Percentiles rank a stretch among this genome's conserved stretches.
Evolutionary conservation across 495 filamentous ascomycete genomes (phyloP).

Genomic region (Neurospora sp.): DNA sequence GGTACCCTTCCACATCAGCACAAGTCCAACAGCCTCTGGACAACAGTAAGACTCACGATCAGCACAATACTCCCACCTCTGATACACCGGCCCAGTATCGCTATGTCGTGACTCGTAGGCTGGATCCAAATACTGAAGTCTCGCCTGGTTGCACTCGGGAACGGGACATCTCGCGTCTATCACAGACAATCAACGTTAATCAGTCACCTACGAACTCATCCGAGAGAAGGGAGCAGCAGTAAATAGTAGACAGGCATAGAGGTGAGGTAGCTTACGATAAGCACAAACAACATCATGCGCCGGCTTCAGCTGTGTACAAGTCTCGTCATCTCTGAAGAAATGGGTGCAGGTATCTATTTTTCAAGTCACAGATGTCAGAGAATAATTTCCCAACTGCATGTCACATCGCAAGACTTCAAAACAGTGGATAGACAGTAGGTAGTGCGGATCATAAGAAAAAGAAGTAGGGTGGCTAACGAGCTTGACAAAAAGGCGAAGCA

Average conservation of each 20-base stretch:
- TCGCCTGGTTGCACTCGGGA: conserved; percentile 13
- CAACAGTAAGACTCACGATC: conserved; percentile 12
- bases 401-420: not conserved
- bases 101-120: conserved; percentile 6
- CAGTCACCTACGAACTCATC: not conserved
- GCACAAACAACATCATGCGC: conserved; percentile 16
- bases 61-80: conserved; percentile 15
- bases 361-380: not conserved
- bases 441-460: not conserved
- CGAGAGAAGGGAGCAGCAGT: too few relatives aligned
- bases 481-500: conserved; percentile 15
- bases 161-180: conserved; percentile 17
- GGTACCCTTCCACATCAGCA: not conserved
- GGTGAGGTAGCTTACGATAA: conserved; percentile 9
- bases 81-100: conserved; percentile 10
- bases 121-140: conserved; percentile 16
- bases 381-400: not conserved
- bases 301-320: conserved; percentile 17
- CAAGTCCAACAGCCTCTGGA: not conserved
- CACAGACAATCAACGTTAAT: not conserved
- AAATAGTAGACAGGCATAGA: not conserved
- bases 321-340: conserved; percentile 11
- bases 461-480: conserved; percentile 7
- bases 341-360: conserved; percentile 14
- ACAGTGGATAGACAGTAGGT: not conserved